Evolutionary conservation across 2,329 filamentous ascomycete genomes (phyloP).

Genomic region (Fusarium vanettenii): DNA sequence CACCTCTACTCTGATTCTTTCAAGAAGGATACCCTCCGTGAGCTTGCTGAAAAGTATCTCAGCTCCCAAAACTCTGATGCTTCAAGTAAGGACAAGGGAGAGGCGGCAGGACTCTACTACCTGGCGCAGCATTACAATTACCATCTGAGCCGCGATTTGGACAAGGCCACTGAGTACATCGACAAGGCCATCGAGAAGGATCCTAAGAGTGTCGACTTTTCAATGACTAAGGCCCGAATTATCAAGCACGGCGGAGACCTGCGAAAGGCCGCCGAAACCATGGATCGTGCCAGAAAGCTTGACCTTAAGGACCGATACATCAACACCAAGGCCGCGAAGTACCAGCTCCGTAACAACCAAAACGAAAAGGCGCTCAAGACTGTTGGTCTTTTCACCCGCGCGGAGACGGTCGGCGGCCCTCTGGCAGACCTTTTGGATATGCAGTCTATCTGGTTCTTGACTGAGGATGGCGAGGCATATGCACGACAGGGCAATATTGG

Average conservation of each 20-base stretch:
- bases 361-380: constrained; percentile 88
- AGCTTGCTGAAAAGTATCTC: constrained; percentile 83
- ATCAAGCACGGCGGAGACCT: constrained; percentile 89
- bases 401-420: constrained; percentile 88
- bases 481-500: constrained; percentile 84
- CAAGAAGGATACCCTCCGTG: constrained; percentile 82
- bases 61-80: constrained; percentile 65
- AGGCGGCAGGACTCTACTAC: constrained; percentile 88
- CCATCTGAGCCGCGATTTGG: constrained; percentile 83
- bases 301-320: constrained; percentile 96
- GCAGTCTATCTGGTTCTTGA: constrained; percentile 98
- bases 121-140: constrained; percentile 98
- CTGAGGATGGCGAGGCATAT: constrained; percentile 93
- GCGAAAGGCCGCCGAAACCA: constrained; percentile 82
- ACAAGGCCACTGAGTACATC: constrained; percentile 84
- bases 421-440: constrained; percentile 94
- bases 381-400: constrained; percentile 93
- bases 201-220: constrained; percentile 86
- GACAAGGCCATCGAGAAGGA: constrained; percentile 85
- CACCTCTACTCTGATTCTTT: constrained; percentile 82
- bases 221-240: constrained; percentile 96
- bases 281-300: constrained; percentile 87
- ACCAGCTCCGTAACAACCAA: constrained; percentile 92
- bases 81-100: constrained; percentile 67
- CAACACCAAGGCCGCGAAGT: constrained; percentile 98